Base-by-base conservation (phyloP, 2,329 filamentous ascomycete species). In the Diplocarpon mali region DNA sequence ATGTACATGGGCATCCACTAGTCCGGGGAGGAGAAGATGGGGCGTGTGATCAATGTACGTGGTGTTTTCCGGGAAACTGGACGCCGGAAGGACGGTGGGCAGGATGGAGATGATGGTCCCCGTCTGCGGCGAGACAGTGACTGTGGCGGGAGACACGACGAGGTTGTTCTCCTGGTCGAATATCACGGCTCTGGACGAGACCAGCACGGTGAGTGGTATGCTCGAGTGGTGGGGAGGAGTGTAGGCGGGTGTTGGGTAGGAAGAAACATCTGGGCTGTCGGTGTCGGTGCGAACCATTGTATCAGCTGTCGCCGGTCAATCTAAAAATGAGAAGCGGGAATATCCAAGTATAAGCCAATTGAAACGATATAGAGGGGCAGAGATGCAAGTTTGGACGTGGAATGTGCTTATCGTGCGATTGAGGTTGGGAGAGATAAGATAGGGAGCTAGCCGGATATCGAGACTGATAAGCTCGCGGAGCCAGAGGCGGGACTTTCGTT, bases 1-100 rank as follows among this genome's bases (percentile, higher is more conserved):
- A 67, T 98, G 92, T 31, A 98, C 92, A 64, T 98, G 92, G 30
- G 92, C 90, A 63, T 98, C 92, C 14, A 98, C 90, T 27, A 98
- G 72, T 15, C 92, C 92, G 0, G 92, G 92, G 29, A 96, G 73
- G 32, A 98, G 70, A 38, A 96, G 73, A 64, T 82, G 76, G 10
- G 90, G 87, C 16, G 84, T 86, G 67, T 95, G 80, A 69, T 98
- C 82, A 54, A 77, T 73, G 65, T 96, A 96, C 5, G 72, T 70
- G 7, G 82, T 80, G 32, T 76, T 78, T 0, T 72, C 60, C 1
- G 88, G 83, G 62, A 96, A 95, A 35, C 78, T 74, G 5, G 76
- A 75, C n/a, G 67, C 62, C 1, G 87, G 84, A n/a, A 94, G 71
- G 40, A 95, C 72, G 20, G 76, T 74, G 45, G 83, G 76, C 52